phyloP scores from a whole-genome alignment of 2,329 filamentous ascomycete species.

The Fusarium agapanthi region DNA sequence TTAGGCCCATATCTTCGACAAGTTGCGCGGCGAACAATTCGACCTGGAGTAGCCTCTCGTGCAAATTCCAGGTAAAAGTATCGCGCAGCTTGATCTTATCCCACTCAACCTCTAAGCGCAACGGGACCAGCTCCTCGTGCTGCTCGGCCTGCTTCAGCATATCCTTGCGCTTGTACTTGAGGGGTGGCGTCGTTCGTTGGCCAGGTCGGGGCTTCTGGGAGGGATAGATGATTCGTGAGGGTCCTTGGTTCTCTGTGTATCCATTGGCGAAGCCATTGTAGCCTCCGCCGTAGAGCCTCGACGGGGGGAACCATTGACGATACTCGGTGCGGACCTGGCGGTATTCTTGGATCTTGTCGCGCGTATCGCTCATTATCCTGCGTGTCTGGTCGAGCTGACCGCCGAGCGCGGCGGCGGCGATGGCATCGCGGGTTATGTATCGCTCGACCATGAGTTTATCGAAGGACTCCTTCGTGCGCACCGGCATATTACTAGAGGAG shows the following conservation, averaged over 20 bases:
- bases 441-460: constrained; percentile 63
- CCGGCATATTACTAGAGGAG: constrained; percentile 45
- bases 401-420: constrained; percentile 62
- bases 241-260: constrained; percentile 75
- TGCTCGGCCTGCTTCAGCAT: constrained; percentile 87
- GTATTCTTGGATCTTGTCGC: constrained; percentile 76
- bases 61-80: constrained; percentile 98
- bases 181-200: constrained; percentile 74
- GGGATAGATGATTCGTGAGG: constrained; percentile 81
- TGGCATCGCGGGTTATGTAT: constrained; percentile 62
- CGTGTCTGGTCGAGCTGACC: constrained; percentile 63
- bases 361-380: constrained; percentile 68
- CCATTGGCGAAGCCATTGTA: constrained; percentile 92
- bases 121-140: constrained; percentile 88
- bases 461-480: constrained; percentile 66
- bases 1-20: constrained; percentile 87
- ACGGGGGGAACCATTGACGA: constrained; percentile 64
- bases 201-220: constrained; percentile 78
- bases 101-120: constrained; percentile 92
- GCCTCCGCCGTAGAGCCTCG: constrained; percentile 73
- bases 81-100: constrained; percentile 96
- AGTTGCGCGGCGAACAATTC: constrained; percentile 89
- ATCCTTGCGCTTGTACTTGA: constrained; percentile 82
- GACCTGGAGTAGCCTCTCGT: constrained; percentile 82
- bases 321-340: constrained; percentile 65